Conservation (phyloP, 208 protist genomes). For the Wallacemonas rigidus region DNA sequence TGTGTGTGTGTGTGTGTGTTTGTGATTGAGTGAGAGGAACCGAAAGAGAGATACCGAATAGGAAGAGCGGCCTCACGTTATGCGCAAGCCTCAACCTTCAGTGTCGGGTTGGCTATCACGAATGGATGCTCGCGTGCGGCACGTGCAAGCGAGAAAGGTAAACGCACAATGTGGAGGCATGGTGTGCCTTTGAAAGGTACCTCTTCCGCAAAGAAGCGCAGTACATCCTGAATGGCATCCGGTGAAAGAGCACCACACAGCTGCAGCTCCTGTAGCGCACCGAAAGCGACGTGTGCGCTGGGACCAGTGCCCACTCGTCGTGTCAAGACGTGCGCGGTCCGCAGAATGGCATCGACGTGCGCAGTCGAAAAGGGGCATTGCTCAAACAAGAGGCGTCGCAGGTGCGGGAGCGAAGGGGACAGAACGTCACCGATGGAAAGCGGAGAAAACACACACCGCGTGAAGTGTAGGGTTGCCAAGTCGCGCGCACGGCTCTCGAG, state of each 20-base stretch:
- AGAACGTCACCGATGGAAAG: constrained; percentile 40
- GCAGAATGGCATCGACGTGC: constrained; percentile 60
- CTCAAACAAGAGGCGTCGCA: constrained; percentile 52
- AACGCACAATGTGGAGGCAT: constrained; percentile 19
- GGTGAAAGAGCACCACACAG: constrained; percentile 63
- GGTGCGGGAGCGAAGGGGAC: constrained; percentile 29
- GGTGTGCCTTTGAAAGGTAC: constrained; percentile 3
- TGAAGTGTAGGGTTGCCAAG: constrained; percentile 43
- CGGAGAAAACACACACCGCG: constrained; percentile 50
- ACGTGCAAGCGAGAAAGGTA: constrained; percentile 37
- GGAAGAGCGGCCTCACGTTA: not conserved
- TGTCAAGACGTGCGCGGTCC: constrained; percentile 20
- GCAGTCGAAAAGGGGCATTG: constrained; percentile 58
- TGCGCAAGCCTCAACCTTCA: constrained; percentile 8
- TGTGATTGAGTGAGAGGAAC: too few species aligned
- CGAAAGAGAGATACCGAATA: too few species aligned
- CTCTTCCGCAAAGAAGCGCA: constrained; percentile 62
- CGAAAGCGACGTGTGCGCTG: constrained; percentile 16
- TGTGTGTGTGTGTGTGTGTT: too few species aligned
- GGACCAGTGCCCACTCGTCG: not conserved
- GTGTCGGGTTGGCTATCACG: constrained; percentile 25
- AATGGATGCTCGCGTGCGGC: constrained; percentile 40
- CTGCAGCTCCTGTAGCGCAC: constrained; percentile 53
- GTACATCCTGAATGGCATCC: constrained; percentile 43
- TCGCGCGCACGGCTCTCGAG: constrained; percentile 22